phyloP scores from a whole-genome alignment of 208 protist species.

The Crithidia expoeki region DNA sequence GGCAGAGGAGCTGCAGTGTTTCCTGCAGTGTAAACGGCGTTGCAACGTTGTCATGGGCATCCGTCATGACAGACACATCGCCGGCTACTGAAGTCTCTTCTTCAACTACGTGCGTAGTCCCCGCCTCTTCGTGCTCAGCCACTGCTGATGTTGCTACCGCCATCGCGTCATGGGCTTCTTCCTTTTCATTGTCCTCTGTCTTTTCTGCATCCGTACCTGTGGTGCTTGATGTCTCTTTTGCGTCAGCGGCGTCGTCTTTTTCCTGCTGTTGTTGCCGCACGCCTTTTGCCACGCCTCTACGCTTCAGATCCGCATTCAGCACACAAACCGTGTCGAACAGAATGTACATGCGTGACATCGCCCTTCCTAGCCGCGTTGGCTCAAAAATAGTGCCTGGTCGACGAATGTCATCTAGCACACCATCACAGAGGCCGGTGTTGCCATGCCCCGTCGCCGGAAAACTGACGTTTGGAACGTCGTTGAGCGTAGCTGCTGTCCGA shows the following conservation, averaged over 20 bases:
- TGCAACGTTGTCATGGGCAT: neutral
- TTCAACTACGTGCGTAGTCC: too few species aligned
- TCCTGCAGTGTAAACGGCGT: conserved; percentile 24
- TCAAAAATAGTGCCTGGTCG: conserved; percentile 13
- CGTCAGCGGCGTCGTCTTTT: neutral
- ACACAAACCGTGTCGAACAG: conserved; percentile 78
- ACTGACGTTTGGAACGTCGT: neutral
- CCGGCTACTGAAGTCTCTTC: neutral
- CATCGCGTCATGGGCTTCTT: conserved; percentile 1
- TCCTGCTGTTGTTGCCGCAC: neutral
- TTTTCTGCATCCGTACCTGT: too few species aligned
- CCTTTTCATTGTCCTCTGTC: too few species aligned
- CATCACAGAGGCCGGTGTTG: neutral
- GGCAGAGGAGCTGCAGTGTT: conserved; percentile 60
- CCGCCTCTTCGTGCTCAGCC: neutral
- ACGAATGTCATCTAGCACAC: neutral
- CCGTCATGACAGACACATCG: neutral
- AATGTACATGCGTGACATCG: conserved; percentile 87
- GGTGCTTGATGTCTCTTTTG: neutral
- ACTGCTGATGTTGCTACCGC: neutral
- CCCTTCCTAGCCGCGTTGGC: conserved; percentile 24
- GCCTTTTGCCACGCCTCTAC: neutral
- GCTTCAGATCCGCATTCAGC: conserved; percentile 43
- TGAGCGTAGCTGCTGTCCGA: neutral
- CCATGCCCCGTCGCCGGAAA: neutral